phyloP scores from a whole-genome alignment of 768 basidiomycete species.

The Cubamyces sp. region DNA sequence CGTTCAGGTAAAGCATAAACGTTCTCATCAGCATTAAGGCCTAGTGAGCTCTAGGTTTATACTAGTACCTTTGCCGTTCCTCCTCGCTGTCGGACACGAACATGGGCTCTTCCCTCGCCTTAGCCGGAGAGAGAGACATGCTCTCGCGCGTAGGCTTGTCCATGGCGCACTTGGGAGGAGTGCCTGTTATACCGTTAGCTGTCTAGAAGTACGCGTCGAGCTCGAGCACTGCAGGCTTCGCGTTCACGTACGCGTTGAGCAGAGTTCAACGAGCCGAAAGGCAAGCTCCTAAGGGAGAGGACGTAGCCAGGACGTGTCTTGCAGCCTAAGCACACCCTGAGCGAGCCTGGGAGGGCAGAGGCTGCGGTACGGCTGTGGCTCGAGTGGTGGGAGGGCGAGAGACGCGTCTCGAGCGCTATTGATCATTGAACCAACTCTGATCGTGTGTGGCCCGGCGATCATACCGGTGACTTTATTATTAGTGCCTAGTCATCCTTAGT shows the following conservation, averaged over 20 bases:
- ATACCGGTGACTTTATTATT: constrained; percentile 12
- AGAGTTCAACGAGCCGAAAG: too few species aligned
- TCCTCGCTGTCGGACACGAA: constrained; percentile 56
- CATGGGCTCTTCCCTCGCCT: constrained; percentile 28
- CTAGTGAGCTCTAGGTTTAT: not conserved
- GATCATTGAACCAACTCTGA: too few species aligned
- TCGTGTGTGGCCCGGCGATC: constrained; percentile 15
- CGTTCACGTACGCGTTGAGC: too few species aligned
- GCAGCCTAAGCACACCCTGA: too few species aligned
- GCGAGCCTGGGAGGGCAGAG: not conserved
- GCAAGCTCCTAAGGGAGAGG: too few species aligned
- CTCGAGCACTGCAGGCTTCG: too few species aligned
- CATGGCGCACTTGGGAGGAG: not conserved
- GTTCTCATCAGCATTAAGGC: too few species aligned
- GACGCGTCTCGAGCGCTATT: not conserved
- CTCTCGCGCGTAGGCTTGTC: not conserved
- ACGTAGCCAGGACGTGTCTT: too few species aligned
- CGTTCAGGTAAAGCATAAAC: not conserved
- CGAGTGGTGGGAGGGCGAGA: not conserved
- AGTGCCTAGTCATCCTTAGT: too few species aligned
- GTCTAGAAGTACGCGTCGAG: too few species aligned
- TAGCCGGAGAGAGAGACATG: not conserved
- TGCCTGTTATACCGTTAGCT: too few species aligned
- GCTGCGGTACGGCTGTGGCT: not conserved
- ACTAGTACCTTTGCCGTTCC: constrained; percentile 40